These are phyloP conservation scores for Kazachstania kunashirensis DNA, from an alignment of 805 yeast species.

Conservation along the genomic window DNA sequence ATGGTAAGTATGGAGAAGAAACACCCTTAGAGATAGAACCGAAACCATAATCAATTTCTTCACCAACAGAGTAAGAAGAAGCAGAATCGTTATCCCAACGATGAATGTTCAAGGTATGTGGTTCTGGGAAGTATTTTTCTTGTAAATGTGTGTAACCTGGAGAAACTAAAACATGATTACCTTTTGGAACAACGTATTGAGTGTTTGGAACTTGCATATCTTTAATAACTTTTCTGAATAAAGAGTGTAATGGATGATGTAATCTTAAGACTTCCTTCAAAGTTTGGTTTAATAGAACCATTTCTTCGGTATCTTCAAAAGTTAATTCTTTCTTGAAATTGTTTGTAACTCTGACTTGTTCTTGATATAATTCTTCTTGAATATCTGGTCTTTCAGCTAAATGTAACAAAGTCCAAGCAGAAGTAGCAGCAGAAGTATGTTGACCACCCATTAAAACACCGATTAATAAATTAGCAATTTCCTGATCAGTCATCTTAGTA, in stretches of 20 bases:
- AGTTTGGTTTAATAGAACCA: conserved; percentile 73
- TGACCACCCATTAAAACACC: conserved; percentile 99
- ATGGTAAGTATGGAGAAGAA: conserved; percentile 89
- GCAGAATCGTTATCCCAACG: conserved; percentile 61
- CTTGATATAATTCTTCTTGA: conserved; percentile 72
- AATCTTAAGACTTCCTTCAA: conserved; percentile 90
- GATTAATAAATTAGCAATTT: conserved; percentile 85
- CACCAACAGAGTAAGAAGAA: conserved; percentile 26
- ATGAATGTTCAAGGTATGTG: conserved; percentile 66
- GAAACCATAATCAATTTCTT: conserved; percentile 81
- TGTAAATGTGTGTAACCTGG: conserved; percentile 85
- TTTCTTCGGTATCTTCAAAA: conserved; percentile 71
- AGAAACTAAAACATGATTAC: conserved; percentile 81
- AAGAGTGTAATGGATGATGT: conserved; percentile 94
- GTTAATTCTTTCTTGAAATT: conserved; percentile 51
- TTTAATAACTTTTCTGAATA: conserved; percentile 81
- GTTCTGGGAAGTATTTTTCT: conserved; percentile 70
- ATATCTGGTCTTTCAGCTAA: conserved; percentile 79
- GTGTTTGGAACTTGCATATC: conserved; percentile 75
- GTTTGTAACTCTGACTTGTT: conserved; percentile 55
- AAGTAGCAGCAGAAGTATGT: conserved; percentile 93
- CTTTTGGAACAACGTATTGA: conserved; percentile 72
- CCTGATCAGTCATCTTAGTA: conserved; percentile 84
- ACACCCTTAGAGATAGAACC: conserved; percentile 96
- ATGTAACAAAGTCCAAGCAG: conserved; percentile 90